Conservation (phyloP, 1,284 basidiomycete genomes). For the Papiliotrema fonsecae region DNA sequence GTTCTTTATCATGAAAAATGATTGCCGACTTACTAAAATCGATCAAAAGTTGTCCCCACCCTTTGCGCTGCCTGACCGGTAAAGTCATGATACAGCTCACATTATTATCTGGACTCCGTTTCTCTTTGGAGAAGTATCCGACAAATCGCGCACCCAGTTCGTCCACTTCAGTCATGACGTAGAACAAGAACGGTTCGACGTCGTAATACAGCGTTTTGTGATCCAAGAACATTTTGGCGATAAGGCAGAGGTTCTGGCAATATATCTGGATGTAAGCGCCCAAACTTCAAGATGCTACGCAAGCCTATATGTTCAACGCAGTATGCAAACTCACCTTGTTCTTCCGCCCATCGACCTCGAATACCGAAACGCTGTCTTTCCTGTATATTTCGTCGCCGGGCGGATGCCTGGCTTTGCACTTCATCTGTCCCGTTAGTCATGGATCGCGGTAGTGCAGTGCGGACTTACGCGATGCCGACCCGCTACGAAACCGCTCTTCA, state of each 20-base stretch:
- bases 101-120: constrained; percentile 91
- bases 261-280: constrained; percentile 63
- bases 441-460: neutral
- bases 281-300: neutral
- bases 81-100: constrained; percentile 99
- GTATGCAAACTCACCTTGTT: constrained; percentile 65
- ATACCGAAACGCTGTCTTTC: constrained; percentile 81
- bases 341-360: constrained; percentile 96
- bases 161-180: constrained; percentile 91
- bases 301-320: neutral
- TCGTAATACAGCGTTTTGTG: constrained; percentile 99
- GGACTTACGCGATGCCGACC: constrained; percentile 74
- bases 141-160: constrained; percentile 89
- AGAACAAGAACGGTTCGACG: constrained; percentile 98
- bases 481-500: constrained; percentile 89
- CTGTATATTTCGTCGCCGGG: constrained; percentile 99
- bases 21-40: constrained; percentile 76
- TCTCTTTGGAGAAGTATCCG: constrained; percentile 99
- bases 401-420: constrained; percentile 91
- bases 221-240: constrained; percentile 99
- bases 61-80: constrained; percentile 87
- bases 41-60: constrained; percentile 91
- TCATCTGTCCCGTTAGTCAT: constrained; percentile 56
- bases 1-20: neutral
- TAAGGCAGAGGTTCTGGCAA: constrained; percentile 96